Evolutionary conservation across 129 eudicot genomes (phyloP), one percentile per base, ranked within the genome.

Genomic region (Oenanthe sinensis): DNA sequence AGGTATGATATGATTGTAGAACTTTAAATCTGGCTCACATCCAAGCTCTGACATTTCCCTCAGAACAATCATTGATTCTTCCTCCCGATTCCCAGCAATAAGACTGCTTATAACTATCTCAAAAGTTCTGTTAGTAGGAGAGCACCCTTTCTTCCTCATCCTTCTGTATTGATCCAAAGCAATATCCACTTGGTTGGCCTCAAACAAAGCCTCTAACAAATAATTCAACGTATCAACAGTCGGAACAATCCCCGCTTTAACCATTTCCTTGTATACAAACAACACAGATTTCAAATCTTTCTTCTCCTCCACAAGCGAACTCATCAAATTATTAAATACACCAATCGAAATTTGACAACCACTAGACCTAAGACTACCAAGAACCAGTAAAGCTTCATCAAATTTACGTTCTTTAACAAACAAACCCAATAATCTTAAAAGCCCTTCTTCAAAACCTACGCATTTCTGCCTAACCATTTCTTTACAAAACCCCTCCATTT

Each of bases 231-330:
- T 90, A 17, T 90, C 93, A 54, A 84, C 77, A 24, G 77, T 85
- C 19, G 96, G 98, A 74, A 75, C 39, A 70, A 80, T 72, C 55
- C 90, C 86, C 13, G 88, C 80, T 80, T 92, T 92, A 86, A 87
- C 96, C 93, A 92, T 90, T 77, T 90, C 98, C 80, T 92, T 92
- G 68, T 92, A 92, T 39, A 92, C 91, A 80, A 88, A 92, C 65
- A 92, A 80, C 58, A 90, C 84, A 78, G 83, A 84, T 74, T 86
- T 82, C 70, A 92, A 80, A 75, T 84, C 92, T 30, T 74, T 84
- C 72, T 86, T 84, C 20, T 26, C 93, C 84, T 84, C 85, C 58
- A 92, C 88, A 45, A 92, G 88, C 49, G 86, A 89, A 82, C 88
- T 83, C 85, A 90, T 79, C 75, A 92, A 81, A 13, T 37, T 76